These are phyloP conservation scores for Kodamaea nitidulidarum DNA, from an alignment of 805 yeast species.

Conservation along the genomic window DNA sequence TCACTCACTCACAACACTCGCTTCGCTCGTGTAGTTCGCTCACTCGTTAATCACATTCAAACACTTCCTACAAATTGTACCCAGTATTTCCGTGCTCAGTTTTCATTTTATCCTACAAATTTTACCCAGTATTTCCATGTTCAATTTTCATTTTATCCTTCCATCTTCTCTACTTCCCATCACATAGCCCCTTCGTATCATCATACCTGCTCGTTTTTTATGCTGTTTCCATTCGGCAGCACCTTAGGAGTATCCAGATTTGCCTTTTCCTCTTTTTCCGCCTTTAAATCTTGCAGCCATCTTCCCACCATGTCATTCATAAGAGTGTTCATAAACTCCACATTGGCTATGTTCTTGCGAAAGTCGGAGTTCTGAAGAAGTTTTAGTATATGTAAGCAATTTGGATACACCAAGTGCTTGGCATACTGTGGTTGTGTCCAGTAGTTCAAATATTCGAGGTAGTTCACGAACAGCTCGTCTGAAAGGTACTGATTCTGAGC, in stretches of 20 bases:
- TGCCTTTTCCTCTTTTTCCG: background rate
- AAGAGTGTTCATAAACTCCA: slow-evolving; percentile 52
- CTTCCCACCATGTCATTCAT: slow-evolving; percentile 75
- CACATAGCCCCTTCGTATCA: background rate
- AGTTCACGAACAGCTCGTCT: slow-evolving; percentile 67
- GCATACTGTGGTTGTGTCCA: slow-evolving; percentile 76
- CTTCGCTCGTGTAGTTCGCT: no score
- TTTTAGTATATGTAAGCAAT: slow-evolving; percentile 77
- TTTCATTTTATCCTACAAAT: no score
- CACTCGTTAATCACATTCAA: no score
- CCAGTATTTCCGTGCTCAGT: no score
- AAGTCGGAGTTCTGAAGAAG: slow-evolving; percentile 52
- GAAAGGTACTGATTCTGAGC: slow-evolving; percentile 80
- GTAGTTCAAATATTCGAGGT: slow-evolving; percentile 76
- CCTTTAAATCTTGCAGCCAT: slow-evolving; percentile 46
- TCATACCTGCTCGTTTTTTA: background rate
- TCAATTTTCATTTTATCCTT: background rate
- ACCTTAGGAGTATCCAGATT: background rate
- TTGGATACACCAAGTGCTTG: slow-evolving; percentile 75
- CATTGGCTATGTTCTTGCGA: slow-evolving; percentile 51
- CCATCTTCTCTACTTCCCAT: background rate
- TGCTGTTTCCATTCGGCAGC: background rate
- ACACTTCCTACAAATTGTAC: no score
- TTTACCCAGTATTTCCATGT: no score
- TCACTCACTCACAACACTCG: no score